Evolutionary conservation across 495 filamentous ascomycete species (phyloP).

Genomic region (Penicillium herquei): DNA sequence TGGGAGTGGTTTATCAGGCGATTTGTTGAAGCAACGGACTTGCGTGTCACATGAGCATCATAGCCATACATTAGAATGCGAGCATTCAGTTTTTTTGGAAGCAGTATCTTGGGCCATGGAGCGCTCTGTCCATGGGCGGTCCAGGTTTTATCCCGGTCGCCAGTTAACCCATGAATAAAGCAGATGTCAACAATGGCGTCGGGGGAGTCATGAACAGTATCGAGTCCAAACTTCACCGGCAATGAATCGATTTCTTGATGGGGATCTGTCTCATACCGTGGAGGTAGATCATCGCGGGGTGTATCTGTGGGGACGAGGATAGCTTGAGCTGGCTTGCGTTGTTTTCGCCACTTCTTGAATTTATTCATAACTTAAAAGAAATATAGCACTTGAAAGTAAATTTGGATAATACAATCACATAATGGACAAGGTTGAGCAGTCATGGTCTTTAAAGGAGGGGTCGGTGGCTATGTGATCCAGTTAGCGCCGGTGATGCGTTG

Average conservation of each 20-base stretch:
- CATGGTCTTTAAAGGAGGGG: background rate
- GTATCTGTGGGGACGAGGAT: background rate
- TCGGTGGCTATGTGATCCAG: background rate
- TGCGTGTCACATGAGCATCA: constrained; percentile 23
- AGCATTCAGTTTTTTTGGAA: constrained; percentile 20
- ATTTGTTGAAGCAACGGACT: constrained; percentile 15
- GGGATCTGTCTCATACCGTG: background rate
- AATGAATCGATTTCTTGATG: no score
- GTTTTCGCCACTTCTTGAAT: background rate
- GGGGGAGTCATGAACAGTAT: constrained; percentile 15
- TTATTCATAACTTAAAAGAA: background rate
- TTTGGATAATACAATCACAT: background rate
- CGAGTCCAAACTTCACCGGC: constrained; percentile 3
- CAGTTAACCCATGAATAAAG: constrained; percentile 35
- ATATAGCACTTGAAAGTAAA: background rate
- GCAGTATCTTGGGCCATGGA: constrained; percentile 27
- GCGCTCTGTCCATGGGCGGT: constrained; percentile 9
- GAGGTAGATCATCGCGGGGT: background rate
- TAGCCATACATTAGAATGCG: constrained; percentile 31
- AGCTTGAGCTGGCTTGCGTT: background rate
- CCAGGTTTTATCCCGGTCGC: constrained; percentile 29
- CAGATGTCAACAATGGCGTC: constrained; percentile 26
- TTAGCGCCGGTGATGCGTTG: constrained; percentile 3
- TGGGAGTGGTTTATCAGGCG: constrained; percentile 24
- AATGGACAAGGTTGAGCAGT: no score